Percentiles rank a stretch among this genome's conserved stretches.
These are phyloP conservation scores for Colletotrichum sublineola DNA, from an alignment of 2,329 filamentous ascomycete species.

Conservation along the genomic window DNA sequence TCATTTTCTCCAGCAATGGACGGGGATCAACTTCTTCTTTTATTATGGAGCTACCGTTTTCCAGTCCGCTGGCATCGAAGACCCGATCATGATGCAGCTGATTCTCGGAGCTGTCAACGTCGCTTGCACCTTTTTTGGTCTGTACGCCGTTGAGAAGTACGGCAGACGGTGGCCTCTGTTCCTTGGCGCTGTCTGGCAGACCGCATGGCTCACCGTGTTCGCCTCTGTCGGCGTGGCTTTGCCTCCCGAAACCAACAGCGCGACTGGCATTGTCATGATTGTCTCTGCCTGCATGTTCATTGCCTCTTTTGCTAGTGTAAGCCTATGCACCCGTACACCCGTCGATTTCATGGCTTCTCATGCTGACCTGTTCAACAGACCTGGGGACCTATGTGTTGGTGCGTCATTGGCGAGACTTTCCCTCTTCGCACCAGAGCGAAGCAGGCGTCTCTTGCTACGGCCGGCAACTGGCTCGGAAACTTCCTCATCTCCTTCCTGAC, in stretches of 20 bases:
- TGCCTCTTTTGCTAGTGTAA: constrained; percentile 71
- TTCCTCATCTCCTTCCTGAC: constrained; percentile 78
- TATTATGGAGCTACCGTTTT: constrained; percentile 80
- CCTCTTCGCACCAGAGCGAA: constrained; percentile 68
- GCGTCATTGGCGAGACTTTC: constrained; percentile 76
- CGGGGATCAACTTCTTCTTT: constrained; percentile 70
- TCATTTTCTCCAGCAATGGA: constrained; percentile 78
- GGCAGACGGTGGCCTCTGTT: constrained; percentile 78
- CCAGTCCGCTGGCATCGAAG: constrained; percentile 72
- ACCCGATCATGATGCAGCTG: constrained; percentile 76
- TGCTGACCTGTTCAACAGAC: constrained; percentile 54
- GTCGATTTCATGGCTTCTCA: not conserved
- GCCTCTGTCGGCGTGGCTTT: constrained; percentile 66
- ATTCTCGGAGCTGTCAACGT: constrained; percentile 79
- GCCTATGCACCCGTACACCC: not conserved
- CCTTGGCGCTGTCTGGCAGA: constrained; percentile 76
- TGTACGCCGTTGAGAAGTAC: constrained; percentile 77
- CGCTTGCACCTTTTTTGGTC: constrained; percentile 73
- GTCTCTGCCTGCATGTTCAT: constrained; percentile 82
- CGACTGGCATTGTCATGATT: constrained; percentile 76
- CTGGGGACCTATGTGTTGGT: constrained; percentile 80
- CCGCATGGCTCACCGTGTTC: constrained; percentile 74
- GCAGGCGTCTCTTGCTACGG: constrained; percentile 67
- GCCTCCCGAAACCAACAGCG: constrained; percentile 57
- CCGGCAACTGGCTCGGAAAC: constrained; percentile 71